Percentiles rank a stretch among this genome's conserved stretches.
These are phyloP conservation scores for Alternaria gaisen DNA, from an alignment of 2,329 filamentous ascomycete genomes.

Conservation along the genomic window DNA sequence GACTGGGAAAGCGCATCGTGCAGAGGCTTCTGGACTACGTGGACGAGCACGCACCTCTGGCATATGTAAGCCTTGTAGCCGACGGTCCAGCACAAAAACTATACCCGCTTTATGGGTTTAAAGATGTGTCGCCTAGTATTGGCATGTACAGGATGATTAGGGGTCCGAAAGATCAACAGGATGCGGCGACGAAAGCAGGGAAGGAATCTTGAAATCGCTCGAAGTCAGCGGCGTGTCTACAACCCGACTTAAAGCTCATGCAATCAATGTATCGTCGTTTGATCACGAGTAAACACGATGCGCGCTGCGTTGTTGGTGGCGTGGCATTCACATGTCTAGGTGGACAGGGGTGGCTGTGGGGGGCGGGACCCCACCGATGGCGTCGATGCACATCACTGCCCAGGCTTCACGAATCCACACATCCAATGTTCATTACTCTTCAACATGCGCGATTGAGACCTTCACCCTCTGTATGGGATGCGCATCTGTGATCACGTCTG, in stretches of 20 bases:
- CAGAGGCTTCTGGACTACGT: conserved; percentile 55
- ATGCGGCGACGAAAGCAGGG: background rate
- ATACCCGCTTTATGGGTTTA: conserved; percentile 60
- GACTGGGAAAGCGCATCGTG: conserved; percentile 58
- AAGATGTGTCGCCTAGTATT: conserved; percentile 46
- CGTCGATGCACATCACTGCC: conserved; percentile 12
- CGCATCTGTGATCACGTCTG: background rate
- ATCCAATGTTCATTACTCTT: conserved; percentile 1
- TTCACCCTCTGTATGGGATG: background rate
- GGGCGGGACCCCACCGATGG: conserved; percentile 10
- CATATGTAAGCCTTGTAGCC: conserved; percentile 59
- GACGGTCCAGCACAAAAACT: conserved; percentile 57
- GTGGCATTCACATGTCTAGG: background rate
- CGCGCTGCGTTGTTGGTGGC: background rate
- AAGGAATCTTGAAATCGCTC: background rate
- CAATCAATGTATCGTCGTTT: background rate
- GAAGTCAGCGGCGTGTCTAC: background rate
- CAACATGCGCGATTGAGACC: background rate
- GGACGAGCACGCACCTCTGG: conserved; percentile 51
- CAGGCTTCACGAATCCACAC: conserved; percentile 9
- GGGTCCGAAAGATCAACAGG: conserved; percentile 24
- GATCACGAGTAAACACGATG: background rate
- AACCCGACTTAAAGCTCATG: background rate
- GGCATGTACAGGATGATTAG: conserved; percentile 44
- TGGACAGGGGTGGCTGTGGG: conserved; percentile 5